phyloP scores from a whole-genome alignment of 2,329 filamentous ascomycete species.

The Cladobotryum protrusum region DNA sequence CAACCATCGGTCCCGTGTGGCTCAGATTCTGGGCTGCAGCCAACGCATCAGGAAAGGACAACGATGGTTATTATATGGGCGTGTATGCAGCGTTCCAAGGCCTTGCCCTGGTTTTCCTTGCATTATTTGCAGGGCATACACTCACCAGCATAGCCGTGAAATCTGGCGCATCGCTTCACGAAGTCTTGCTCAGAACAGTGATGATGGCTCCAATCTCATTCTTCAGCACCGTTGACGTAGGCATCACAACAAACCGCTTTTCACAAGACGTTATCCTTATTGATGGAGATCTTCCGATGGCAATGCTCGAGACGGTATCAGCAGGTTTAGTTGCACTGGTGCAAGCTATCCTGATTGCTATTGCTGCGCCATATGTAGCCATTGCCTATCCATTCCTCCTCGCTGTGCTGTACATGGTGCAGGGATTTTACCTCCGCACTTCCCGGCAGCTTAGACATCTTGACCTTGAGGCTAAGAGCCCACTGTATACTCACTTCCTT shows the following conservation, averaged over 20 bases:
- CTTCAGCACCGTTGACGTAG: slow-evolving; percentile 31
- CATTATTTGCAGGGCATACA: too few relatives aligned
- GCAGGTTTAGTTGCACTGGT: slow-evolving; percentile 29
- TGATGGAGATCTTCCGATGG: slow-evolving; percentile 27
- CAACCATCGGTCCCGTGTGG: too few relatives aligned
- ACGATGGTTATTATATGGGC: too few relatives aligned
- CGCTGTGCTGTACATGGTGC: slow-evolving; percentile 40
- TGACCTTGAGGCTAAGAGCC: slow-evolving; percentile 53
- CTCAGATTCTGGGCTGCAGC: too few relatives aligned
- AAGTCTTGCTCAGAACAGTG: slow-evolving; percentile 20
- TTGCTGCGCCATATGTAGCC: slow-evolving; percentile 34
- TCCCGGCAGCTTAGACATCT: slow-evolving; percentile 54
- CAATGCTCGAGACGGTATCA: slow-evolving; percentile 20
- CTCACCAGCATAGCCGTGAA: slow-evolving; percentile 12
- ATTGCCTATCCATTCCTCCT: slow-evolving; percentile 44
- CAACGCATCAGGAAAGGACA: too few relatives aligned
- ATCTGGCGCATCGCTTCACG: slow-evolving; percentile 23
- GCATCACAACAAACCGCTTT: slow-evolving; percentile 32
- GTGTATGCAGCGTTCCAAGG: too few relatives aligned
- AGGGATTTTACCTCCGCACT: slow-evolving; percentile 52
- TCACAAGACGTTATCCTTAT: slow-evolving; percentile 33
- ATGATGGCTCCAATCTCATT: slow-evolving; percentile 30
- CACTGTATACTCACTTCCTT: slow-evolving; percentile 16
- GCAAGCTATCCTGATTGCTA: slow-evolving; percentile 32
- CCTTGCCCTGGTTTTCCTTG: too few relatives aligned